Evolutionary conservation across 768 basidiomycete genomes (phyloP).

Genomic region (Megacollybia marginata): DNA sequence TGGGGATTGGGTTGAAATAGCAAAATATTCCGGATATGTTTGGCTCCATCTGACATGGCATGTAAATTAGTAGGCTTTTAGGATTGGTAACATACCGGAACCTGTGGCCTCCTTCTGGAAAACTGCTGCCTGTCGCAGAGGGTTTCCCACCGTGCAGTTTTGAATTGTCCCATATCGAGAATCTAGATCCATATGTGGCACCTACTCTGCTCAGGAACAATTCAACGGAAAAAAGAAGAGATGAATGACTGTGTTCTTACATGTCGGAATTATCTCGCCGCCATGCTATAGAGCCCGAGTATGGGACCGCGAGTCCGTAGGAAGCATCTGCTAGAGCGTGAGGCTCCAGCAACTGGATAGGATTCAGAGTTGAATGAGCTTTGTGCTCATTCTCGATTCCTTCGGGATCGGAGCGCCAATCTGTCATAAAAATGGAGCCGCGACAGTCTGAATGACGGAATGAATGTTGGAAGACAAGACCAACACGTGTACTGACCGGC

Average conservation of each 20-base stretch:
- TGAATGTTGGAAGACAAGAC: too few relatives aligned
- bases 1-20: slow-evolving; percentile 56
- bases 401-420: slow-evolving; percentile 73
- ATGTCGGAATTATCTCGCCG: slow-evolving; percentile 61
- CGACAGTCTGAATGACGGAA: slow-evolving; percentile 44
- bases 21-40: slow-evolving; percentile 71
- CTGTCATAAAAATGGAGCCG: slow-evolving; percentile 70
- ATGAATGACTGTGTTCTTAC: slow-evolving; percentile 32
- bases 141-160: slow-evolving; percentile 72
- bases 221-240: not conserved
- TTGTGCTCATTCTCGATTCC: slow-evolving; percentile 35
- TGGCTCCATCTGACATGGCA: slow-evolving; percentile 59
- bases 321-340: slow-evolving; percentile 47
- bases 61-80: not conserved
- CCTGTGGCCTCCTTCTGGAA: slow-evolving; percentile 56
- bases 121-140: slow-evolving; percentile 49
- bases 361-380: slow-evolving; percentile 50
- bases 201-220: slow-evolving; percentile 50
- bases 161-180: slow-evolving; percentile 71
- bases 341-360: slow-evolving; percentile 71
- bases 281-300: slow-evolving; percentile 64
- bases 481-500: not conserved
- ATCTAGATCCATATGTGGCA: slow-evolving; percentile 63
- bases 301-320: slow-evolving; percentile 35
- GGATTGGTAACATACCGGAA: slow-evolving; percentile 49